Evolutionary conservation across 768 basidiomycete species (phyloP), one percentile per base, ranked within the genome.

Genomic region (Kwoniella sp.): DNA sequence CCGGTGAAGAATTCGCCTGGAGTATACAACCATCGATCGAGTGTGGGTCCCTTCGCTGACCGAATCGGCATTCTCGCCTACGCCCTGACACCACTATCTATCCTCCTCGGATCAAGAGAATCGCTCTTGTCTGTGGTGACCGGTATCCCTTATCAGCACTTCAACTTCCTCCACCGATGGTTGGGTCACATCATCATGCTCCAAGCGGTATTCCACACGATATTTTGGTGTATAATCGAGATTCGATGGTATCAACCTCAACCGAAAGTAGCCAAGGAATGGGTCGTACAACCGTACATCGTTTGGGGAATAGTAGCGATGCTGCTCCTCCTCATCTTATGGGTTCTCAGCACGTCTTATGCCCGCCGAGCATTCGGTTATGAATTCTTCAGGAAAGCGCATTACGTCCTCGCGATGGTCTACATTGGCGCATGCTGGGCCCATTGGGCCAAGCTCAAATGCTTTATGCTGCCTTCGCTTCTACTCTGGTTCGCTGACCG

Each of bases 141-240:
- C 30, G 72, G 72, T n/a, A 52, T 73, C 22, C 68, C 72, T n/a
- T 73, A 70, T 37, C 72, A 73, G 25, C 68, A 73, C 38, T 73
- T 70, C 68, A 73, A 70, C 61, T 73, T 73, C 50, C 64, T 73
- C 4, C 72, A 73, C 37, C 65, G 72, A 17, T 73, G 72, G 72
- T 52, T 69, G 20, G 72, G 72, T 26, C 72, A 73, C 54, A 73
- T 73, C 38, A 73, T 73, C 61, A 58, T 73, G 11, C 25, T 61
- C 25, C 72, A 73, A 48, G 56, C 68, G 0, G 41, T 61, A 11
- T 54, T 70, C 4, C 72, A 73, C 47, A 73, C 72, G 2, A 73
- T 73, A 55, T 69, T 69, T 23, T 73, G 72, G 72, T 70, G 63
- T 29, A 23, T 73, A 28, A 55, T 73, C 55, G 72, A 73, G 51